Evolutionary conservation across 305 asterid genomes (phyloP), one percentile per base, ranked within the genome.

Genomic region (Fraxinus greggii): DNA sequence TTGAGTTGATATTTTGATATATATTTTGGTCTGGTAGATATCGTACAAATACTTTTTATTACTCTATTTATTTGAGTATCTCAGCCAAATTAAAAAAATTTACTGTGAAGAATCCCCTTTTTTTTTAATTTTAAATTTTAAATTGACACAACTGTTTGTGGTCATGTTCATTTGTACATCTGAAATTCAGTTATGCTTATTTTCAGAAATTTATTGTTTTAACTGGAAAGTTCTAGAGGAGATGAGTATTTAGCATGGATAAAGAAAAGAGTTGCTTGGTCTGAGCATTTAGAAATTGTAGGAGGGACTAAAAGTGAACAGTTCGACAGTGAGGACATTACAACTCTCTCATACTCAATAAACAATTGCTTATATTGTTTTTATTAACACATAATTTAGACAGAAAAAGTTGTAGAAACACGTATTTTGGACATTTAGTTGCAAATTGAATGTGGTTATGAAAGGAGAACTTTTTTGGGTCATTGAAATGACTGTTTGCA

Each of bases 131-230:
- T 48, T 26, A 45, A 67, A 2, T 35, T 82, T 12, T 61, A 21
- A 15, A 59, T n/a, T 35, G 19, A 40, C 61, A n/a, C 5, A 38
- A 26, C 32, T 3, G 29, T 26, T 35, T 40, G 56, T 54, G 67
- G 78, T 48, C 54, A 48, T 33, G 42, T 69, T 76, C 65, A 19
- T 67, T 35, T 35, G 48, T 32, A 76, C 38, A 42, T 72, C 8
- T 38, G 54, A 59, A 21, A 24, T 48, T 75, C 69, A 69, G 31
- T 45, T 40, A 59, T 56, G 26, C 77, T 48, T 35, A 40, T 28
- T 70, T 76, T 59, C 45, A 70, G 72, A 76, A 79, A 28, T 78
- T 74, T 70, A 13, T 36, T n/a, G 19, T 31, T 79, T 69, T 35
- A 45, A 38, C 51, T 82, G 63, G 48, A 17, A 28, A 3, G 28